Percentiles rank a stretch among this genome's conserved stretches.
phyloP scores from a whole-genome alignment of 331 rosid genomes.

The Malus hybrid region DNA sequence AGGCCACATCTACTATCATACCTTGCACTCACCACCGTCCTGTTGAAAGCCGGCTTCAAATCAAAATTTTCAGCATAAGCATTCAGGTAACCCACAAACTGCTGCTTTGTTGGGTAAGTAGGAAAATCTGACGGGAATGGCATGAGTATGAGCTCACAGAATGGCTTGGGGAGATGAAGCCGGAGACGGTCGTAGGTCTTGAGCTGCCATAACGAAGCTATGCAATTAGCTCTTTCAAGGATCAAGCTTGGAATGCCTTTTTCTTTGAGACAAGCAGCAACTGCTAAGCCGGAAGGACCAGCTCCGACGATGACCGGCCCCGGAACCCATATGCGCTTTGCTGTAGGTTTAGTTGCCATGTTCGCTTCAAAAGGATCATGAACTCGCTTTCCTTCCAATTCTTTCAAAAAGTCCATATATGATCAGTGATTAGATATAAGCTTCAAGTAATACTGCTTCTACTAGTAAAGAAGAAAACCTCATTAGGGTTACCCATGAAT shows the following conservation, averaged over 20 bases:
- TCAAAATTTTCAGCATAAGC: slow-evolving; percentile 49
- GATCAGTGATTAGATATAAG: not conserved
- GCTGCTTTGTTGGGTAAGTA: slow-evolving; percentile 74
- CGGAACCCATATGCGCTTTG: slow-evolving; percentile 15
- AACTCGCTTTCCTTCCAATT: slow-evolving; percentile 50
- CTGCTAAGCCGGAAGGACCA: slow-evolving; percentile 92
- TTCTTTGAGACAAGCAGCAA: slow-evolving; percentile 77
- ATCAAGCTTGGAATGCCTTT: slow-evolving; percentile 58
- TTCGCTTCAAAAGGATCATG: slow-evolving; percentile 36
- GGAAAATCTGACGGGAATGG: slow-evolving; percentile 75
- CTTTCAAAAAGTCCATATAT: slow-evolving; percentile 58
- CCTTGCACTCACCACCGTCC: slow-evolving; percentile 44
- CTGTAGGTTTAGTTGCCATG: not conserved
- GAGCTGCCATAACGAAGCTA: slow-evolving; percentile 84
- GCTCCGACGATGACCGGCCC: slow-evolving; percentile 90
- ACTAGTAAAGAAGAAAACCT: not conserved
- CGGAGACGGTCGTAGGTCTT: slow-evolving; percentile 82
- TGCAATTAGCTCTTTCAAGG: slow-evolving; percentile 61
- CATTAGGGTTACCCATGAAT: not conserved
- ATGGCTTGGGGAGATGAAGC: slow-evolving; percentile 88
- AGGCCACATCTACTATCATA: slow-evolving; percentile 29
- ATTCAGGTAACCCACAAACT: slow-evolving; percentile 51
- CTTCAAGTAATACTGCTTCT: not conserved
- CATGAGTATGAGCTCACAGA: slow-evolving; percentile 68
- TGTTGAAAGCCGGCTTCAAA: slow-evolving; percentile 46